Percentiles rank a stretch among this genome's conserved stretches.
Evolutionary conservation across 2,329 filamentous ascomycete species (phyloP).

Genomic region (Fusarium sp.): DNA sequence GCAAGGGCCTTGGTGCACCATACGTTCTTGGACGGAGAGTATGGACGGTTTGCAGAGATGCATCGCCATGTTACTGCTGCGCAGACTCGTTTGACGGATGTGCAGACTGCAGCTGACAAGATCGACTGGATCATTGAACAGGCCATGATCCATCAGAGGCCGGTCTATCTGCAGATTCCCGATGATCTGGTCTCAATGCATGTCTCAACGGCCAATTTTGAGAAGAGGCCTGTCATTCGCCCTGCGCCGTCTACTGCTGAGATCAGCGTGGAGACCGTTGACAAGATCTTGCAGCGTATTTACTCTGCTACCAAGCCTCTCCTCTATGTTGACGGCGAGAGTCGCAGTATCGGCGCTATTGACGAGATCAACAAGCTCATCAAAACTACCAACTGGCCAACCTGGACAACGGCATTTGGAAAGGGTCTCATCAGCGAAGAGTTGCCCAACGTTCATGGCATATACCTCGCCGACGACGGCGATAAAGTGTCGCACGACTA

Average conservation of each 20-base stretch:
- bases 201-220: not conserved
- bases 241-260: not conserved
- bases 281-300: not conserved
- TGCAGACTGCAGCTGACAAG: not conserved
- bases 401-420: slow-evolving; percentile 9
- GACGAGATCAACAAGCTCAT: not conserved
- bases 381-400: not conserved
- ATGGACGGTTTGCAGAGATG: slow-evolving; percentile 7
- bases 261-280: not conserved
- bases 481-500: not conserved
- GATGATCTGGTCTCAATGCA: slow-evolving; percentile 5
- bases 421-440: slow-evolving; percentile 5
- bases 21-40: slow-evolving; percentile 12
- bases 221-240: not conserved
- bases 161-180: slow-evolving; percentile 10
- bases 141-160: not conserved
- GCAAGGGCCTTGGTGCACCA: not conserved
- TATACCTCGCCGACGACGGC: not conserved
- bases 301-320: slow-evolving; percentile 12
- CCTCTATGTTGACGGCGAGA: slow-evolving; percentile 7
- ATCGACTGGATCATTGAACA: slow-evolving; percentile 18
- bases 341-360: not conserved
- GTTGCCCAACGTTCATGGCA: slow-evolving; percentile 4
- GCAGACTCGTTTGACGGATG: not conserved
- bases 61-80: slow-evolving; percentile 11